Evolutionary conservation across 768 basidiomycete species (phyloP).

Genomic region (Cubamyces lactineus): DNA sequence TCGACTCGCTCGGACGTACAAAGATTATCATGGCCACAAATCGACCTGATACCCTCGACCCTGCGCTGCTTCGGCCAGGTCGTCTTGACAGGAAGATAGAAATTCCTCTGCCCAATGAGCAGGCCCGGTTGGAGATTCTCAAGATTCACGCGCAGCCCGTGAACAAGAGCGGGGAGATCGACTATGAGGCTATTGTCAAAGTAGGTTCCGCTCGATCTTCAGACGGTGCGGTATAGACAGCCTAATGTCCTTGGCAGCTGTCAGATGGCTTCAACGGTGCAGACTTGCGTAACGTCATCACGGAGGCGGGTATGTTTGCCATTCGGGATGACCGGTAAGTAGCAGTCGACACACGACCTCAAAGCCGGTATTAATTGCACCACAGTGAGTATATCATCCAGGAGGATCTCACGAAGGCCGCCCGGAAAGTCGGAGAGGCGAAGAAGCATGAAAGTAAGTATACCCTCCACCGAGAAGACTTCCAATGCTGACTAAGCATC

Average conservation of each 20-base stretch:
- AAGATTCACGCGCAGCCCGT: slow-evolving; percentile 96
- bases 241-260: slow-evolving; percentile 46
- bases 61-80: slow-evolving; percentile 93
- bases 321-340: slow-evolving; percentile 90
- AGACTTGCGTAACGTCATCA: slow-evolving; percentile 92
- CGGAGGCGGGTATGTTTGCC: slow-evolving; percentile 98
- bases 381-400: slow-evolving; percentile 86
- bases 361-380: background rate
- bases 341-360: background rate
- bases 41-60: slow-evolving; percentile 96
- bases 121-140: slow-evolving; percentile 92
- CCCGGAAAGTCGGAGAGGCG: slow-evolving; percentile 91
- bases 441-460: slow-evolving; percentile 96
- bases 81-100: slow-evolving; percentile 97
- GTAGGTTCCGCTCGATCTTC: slow-evolving; percentile 38
- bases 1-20: slow-evolving; percentile 93
- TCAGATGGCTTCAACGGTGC: slow-evolving; percentile 96
- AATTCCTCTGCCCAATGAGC: slow-evolving; percentile 96
- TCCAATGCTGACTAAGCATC: slow-evolving; percentile 5
- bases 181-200: slow-evolving; percentile 98
- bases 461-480: background rate
- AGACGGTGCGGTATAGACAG: background rate
- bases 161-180: slow-evolving; percentile 93
- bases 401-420: slow-evolving; percentile 96
- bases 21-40: slow-evolving; percentile 99